Evolutionary conservation across 345 rosid species (phyloP), one percentile per base, ranked within the genome.

Genomic region (Zanthoxylum bungeanum): DNA sequence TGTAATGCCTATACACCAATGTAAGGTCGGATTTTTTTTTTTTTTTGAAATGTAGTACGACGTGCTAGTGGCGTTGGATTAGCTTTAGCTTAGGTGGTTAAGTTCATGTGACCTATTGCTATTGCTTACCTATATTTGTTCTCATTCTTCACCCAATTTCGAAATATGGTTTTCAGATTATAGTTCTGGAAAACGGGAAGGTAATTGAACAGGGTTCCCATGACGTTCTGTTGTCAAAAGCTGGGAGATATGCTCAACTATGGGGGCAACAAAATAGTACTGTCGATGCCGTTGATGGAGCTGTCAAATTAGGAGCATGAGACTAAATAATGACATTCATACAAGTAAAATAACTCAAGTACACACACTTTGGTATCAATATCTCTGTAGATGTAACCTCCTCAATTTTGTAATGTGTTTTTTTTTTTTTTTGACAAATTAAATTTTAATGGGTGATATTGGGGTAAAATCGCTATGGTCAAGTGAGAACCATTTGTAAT

Each of bases 201-300:
- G 96, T 96, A 68, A 86, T 93, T 17, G 96, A 96, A 65, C 98
- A 96, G 47, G 99, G 99, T 17, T 81, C 94, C 10, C 99, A 93
- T 76, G 98, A 93, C 14, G 85, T 78, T 78, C 94, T 93, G 47
- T 63, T 93, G 79, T 81, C 78, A 24, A 85, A 83, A 49, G 87
- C 91, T 0, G 99, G 99, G 47, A 89, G 99, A 88, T 96, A 96
- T 75, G 91, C 99, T 0, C 99, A 93, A 76, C 82, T 93, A 16
- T 96, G 99, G 99, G 76, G 86, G 34, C 99, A 93, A 68, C 99
- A 96, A 81, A 93, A 93, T 73, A 94, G 59, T 70, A 76, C 83
- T 7, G 73, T 79, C 19, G 97, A 95, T 83, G 74, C 84, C 63
- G 60, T 80, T 71, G 97, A 92, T 79, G 74, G 76, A 27, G 84